phyloP scores from a whole-genome alignment of 2,329 filamentous ascomycete genomes.

The Colletotrichum lentis region DNA sequence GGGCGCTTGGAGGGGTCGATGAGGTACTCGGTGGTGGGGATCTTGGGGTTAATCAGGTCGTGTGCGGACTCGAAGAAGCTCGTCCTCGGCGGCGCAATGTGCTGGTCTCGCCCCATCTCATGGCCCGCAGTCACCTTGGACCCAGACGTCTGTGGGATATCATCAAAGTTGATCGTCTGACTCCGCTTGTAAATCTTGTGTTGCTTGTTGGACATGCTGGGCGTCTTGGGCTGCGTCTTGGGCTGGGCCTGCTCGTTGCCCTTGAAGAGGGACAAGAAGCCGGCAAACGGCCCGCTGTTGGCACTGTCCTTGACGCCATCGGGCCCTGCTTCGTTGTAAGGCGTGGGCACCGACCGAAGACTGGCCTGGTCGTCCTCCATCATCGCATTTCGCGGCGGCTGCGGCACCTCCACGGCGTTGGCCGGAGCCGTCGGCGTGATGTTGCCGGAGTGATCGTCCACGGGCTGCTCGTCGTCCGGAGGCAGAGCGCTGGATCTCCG shows the following conservation, averaged over 20 bases:
- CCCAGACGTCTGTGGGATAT: constrained; percentile 45
- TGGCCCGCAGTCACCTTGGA: constrained; percentile 60
- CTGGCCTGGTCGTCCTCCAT: constrained; percentile 72
- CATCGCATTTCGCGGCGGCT: constrained; percentile 71
- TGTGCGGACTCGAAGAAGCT: constrained; percentile 95
- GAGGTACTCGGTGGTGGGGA: constrained; percentile 83
- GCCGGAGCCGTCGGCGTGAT: constrained; percentile 41
- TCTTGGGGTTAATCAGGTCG: constrained; percentile 87
- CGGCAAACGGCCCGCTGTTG: constrained; percentile 63
- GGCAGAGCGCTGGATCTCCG: constrained; percentile 56
- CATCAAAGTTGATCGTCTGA: constrained; percentile 70
- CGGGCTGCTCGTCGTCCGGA: constrained; percentile 39
- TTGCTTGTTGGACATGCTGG: constrained; percentile 64
- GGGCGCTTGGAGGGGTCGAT: constrained; percentile 83
- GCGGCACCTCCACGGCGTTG: constrained; percentile 69
- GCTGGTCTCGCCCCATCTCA: constrained; percentile 56
- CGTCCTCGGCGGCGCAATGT: constrained; percentile 83
- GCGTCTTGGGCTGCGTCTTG: constrained; percentile 55
- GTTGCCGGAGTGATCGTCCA: constrained; percentile 32
- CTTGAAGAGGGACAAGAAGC: constrained; percentile 79
- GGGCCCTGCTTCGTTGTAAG: constrained; percentile 43
- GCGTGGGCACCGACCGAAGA: constrained; percentile 56
- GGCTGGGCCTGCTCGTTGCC: constrained; percentile 54
- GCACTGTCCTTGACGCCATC: constrained; percentile 32
- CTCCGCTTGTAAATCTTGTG: constrained; percentile 78